A percentile compares a stretch with the other conserved stretches of the same genome.
These are phyloP conservation scores for Fusarium neocosmosporiellum DNA, from an alignment of 2,329 filamentous ascomycete genomes.

Conservation along the genomic window DNA sequence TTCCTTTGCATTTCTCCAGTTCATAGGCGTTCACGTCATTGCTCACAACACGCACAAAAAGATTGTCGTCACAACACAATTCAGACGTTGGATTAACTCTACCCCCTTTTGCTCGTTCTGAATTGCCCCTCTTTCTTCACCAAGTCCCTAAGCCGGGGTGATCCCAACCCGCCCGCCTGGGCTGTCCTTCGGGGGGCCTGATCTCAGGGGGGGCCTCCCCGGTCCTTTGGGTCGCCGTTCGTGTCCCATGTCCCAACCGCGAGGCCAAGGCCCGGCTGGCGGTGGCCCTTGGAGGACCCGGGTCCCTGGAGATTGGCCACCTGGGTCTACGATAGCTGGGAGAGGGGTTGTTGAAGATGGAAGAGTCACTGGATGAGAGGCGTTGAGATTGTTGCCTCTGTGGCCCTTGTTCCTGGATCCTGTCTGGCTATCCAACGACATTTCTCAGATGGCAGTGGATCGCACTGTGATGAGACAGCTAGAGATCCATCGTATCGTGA, in stretches of 20 bases:
- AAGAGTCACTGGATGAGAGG: background rate
- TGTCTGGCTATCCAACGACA: background rate
- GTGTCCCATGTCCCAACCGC: conserved; percentile 19
- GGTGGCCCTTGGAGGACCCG: conserved; percentile 9
- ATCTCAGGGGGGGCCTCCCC: conserved; percentile 38
- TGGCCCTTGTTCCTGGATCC: background rate
- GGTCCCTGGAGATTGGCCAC: conserved; percentile 32
- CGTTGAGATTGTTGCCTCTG: background rate
- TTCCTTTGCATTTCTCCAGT: background rate
- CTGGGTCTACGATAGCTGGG: background rate
- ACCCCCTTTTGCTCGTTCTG: conserved; percentile 38
- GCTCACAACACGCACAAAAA: conserved; percentile 4
- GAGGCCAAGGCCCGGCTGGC: conserved; percentile 13
- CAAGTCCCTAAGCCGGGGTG: conserved; percentile 32
- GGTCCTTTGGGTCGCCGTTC: conserved; percentile 32
- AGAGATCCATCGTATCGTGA: background rate
- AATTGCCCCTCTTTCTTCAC: conserved; percentile 34
- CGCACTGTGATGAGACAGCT: conserved; percentile 1
- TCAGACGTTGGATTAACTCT: background rate
- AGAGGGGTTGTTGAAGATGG: conserved; percentile 3
- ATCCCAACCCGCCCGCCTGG: conserved; percentile 41
- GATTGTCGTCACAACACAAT: background rate
- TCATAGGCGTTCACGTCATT: conserved; percentile 17
- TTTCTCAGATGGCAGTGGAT: conserved; percentile 1
- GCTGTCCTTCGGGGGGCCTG: conserved; percentile 31